Evolutionary conservation across 129 eudicot species (phyloP), one percentile per base, ranked within the genome.

Genomic region (Mikania micrantha): DNA sequence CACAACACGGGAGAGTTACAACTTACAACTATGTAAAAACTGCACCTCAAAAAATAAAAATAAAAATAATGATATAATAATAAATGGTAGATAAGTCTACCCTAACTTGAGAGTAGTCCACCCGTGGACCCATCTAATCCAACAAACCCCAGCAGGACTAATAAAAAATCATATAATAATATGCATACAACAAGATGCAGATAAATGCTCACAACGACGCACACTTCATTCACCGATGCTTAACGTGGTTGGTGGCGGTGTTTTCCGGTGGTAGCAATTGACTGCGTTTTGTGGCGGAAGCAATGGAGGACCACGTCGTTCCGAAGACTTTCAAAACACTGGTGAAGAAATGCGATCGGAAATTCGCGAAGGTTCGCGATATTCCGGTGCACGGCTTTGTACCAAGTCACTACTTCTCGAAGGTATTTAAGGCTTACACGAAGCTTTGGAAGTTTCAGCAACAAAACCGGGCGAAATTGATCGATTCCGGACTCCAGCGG

Each of bases 391-490:
- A 84, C 77, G 82, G 79, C 7, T 81, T 81, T 38, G 75, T 72
- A 5, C 66, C 85, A 16, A 75, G 80, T 40, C 88, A 80, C 72
- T 82, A 83, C 74, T 84, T 83, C 54, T 84, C 88, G 62, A 88
- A 86, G 72, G 96, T 86, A 1, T 92, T 88, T 82, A 92, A 86
- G 64, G 82, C 98, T 0, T 92, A 92, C 91, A 88, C 75, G 89
- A 47, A 80, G 54, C 61, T 92, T 28, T 92, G 98, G 98, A 81
- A 86, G 66, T 88, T 42, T 63, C 98, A 92, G 86, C 96, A 88
- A 16, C 74, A 82, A 70, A 82, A 92, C 77, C 81, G 98, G 7
- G 32, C 72, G 19, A 74, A 65, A 54, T 74, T 92, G 9, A 75
- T 80, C 20, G 89, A 77, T 5, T 74, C 85, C n/a, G 98, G 98